Evolutionary conservation across 2,329 filamentous ascomycete species (phyloP).

Genomic region (Tympanopsis confertula): DNA sequence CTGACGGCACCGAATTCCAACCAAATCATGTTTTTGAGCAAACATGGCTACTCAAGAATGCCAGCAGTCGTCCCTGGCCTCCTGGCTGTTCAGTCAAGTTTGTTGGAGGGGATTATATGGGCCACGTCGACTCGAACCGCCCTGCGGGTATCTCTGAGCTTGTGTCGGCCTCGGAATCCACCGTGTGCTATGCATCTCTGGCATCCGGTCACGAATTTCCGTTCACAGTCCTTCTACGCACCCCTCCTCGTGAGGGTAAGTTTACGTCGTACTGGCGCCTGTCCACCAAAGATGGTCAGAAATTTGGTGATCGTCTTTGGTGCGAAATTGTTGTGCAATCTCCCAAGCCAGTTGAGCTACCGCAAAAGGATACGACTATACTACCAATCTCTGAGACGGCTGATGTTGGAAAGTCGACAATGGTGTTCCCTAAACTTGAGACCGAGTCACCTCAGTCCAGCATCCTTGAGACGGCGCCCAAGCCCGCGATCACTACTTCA

Average conservation of each 20-base stretch:
- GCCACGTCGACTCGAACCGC: constrained; percentile 70
- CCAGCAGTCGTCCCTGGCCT: constrained; percentile 70
- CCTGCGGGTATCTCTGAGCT: constrained; percentile 71
- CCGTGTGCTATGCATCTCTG: constrained; percentile 57
- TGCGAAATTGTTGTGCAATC: constrained; percentile 56
- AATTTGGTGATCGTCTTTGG: constrained; percentile 91
- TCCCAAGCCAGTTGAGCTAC: constrained; percentile 39
- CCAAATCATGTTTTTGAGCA: constrained; percentile 72
- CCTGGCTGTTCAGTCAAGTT: constrained; percentile 82
- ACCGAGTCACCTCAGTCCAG: constrained; percentile 81
- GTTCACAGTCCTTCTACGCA: constrained; percentile 78
- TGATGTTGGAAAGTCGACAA: constrained; percentile 22
- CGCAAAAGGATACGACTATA: constrained; percentile 53
- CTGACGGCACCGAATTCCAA: constrained; percentile 63
- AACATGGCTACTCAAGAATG: constrained; percentile 83
- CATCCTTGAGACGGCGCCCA: constrained; percentile 54
- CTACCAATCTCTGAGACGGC: constrained; percentile 9
- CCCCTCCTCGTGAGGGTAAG: constrained; percentile 64
- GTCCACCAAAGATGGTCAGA: constrained; percentile 65
- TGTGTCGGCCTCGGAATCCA: constrained; percentile 70
- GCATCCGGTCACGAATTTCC: constrained; percentile 62
- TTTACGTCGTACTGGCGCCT: constrained; percentile 94
- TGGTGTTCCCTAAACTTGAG: constrained; percentile 95
- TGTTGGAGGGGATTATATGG: constrained; percentile 92
- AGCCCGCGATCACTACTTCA: constrained; percentile 30